These are phyloP conservation scores for Skeletonema grethae DNA, from an alignment of 108 stramenopile species.

Conservation along the genomic window DNA sequence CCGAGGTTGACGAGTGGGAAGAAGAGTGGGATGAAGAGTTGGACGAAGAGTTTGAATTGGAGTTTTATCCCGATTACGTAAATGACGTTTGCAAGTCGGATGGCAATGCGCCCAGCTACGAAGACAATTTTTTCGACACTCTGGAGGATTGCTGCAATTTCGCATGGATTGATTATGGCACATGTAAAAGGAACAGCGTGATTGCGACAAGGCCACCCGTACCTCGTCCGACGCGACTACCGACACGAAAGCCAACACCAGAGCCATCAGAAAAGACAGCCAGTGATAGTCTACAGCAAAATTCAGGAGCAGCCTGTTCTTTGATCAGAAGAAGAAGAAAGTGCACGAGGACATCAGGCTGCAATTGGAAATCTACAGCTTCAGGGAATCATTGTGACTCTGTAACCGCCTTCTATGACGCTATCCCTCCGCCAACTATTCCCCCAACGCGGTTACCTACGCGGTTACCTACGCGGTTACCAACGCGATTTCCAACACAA, in stretches of 20 bases:
- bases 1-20: background rate
- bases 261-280: background rate
- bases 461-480: too few species aligned
- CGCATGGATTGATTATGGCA: constrained; percentile 21
- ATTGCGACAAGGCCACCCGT: background rate
- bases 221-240: background rate
- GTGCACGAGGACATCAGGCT: background rate
- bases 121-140: constrained; percentile 20
- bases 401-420: background rate
- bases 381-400: background rate
- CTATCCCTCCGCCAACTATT: background rate
- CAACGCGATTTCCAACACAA: background rate
- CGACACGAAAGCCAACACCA: background rate
- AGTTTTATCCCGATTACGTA: background rate
- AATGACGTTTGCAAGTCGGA: background rate
- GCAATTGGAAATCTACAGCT: background rate
- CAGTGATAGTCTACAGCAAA: background rate
- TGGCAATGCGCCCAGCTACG: background rate
- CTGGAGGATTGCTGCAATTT: constrained; percentile 35
- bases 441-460: background rate
- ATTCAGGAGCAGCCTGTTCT: background rate
- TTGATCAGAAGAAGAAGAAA: background rate
- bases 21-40: background rate
- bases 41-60: background rate
- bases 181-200: constrained; percentile 22